phyloP scores from a whole-genome alignment of 805 yeast genomes.

The Candida sithepensis region DNA sequence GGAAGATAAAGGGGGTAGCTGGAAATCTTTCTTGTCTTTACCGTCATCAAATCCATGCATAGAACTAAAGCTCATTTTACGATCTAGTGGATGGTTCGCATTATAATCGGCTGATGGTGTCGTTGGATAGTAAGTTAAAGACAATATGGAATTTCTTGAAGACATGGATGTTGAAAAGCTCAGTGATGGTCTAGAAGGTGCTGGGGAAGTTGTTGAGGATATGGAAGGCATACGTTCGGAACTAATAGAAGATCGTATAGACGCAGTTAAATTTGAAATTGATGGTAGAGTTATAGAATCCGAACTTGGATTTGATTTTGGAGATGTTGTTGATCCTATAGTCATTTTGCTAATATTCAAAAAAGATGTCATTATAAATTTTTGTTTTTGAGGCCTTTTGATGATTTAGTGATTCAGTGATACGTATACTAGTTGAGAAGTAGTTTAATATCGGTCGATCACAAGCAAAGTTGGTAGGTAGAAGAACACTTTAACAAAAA shows the following conservation, averaged over 20 bases:
- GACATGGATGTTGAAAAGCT: neutral
- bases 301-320: constrained; percentile 1
- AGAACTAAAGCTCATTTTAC: constrained; percentile 3
- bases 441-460: too few relatives aligned
- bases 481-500: too few relatives aligned
- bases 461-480: too few relatives aligned
- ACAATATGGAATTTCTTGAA: constrained; percentile 1
- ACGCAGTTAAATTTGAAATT: constrained; percentile 17
- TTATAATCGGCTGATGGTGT: constrained; percentile 1
- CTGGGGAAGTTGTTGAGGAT: neutral
- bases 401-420: too few relatives aligned
- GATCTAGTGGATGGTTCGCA: neutral
- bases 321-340: constrained; percentile 4
- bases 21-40: constrained; percentile 9
- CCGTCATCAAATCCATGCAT: constrained; percentile 1
- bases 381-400: neutral
- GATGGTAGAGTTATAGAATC: constrained; percentile 17
- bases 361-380: constrained; percentile 11
- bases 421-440: too few relatives aligned
- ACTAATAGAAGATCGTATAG: constrained; percentile 1
- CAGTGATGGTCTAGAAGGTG: neutral
- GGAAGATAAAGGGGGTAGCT: constrained; percentile 20
- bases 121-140: neutral
- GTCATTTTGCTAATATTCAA: constrained; percentile 9
- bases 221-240: neutral